Percentiles rank a stretch among this genome's conserved stretches.
phyloP scores from a whole-genome alignment of 768 basidiomycete species.

The Mycena vitilis region DNA sequence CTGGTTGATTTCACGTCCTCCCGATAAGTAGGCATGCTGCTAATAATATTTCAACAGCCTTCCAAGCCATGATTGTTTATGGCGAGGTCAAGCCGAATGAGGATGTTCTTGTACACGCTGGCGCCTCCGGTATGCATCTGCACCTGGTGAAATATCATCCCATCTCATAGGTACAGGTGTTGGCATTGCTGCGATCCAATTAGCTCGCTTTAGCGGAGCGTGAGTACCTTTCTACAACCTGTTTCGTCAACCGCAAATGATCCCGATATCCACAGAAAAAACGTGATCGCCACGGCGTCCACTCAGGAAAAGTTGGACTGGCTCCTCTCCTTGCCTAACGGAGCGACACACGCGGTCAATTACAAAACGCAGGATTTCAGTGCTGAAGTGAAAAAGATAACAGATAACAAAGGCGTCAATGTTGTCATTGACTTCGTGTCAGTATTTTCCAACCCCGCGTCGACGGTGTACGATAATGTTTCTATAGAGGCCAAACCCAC shows the following conservation, averaged over 20 bases:
- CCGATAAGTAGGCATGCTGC: neutral
- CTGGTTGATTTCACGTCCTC: slow-evolving; percentile 61
- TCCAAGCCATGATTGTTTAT: slow-evolving; percentile 66
- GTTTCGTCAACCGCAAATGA: slow-evolving; percentile 9
- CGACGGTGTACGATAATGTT: neutral
- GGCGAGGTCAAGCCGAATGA: slow-evolving; percentile 77
- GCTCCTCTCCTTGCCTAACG: slow-evolving; percentile 72
- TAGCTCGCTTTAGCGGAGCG: slow-evolving; percentile 82
- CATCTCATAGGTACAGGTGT: slow-evolving; percentile 58
- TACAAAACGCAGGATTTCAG: slow-evolving; percentile 87
- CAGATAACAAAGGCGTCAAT: slow-evolving; percentile 79
- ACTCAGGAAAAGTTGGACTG: slow-evolving; percentile 84
- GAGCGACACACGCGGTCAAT: slow-evolving; percentile 82
- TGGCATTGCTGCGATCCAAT: slow-evolving; percentile 87
- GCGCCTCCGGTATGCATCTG: slow-evolving; percentile 67
- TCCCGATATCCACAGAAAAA: slow-evolving; percentile 53
- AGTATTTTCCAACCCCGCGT: neutral
- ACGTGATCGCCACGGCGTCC: slow-evolving; percentile 89
- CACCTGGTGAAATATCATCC: neutral
- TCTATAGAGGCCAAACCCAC: slow-evolving; percentile 65
- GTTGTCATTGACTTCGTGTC: slow-evolving; percentile 86
- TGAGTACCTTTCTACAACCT: slow-evolving; percentile 52
- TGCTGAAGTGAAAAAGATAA: slow-evolving; percentile 73
- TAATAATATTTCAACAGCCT: slow-evolving; percentile 47
- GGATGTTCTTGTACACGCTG: slow-evolving; percentile 89